Evolutionary conservation across 441 rosid genomes (phyloP), one percentile per base, ranked within the genome.

Genomic region (Metrosideros polymorpha): DNA sequence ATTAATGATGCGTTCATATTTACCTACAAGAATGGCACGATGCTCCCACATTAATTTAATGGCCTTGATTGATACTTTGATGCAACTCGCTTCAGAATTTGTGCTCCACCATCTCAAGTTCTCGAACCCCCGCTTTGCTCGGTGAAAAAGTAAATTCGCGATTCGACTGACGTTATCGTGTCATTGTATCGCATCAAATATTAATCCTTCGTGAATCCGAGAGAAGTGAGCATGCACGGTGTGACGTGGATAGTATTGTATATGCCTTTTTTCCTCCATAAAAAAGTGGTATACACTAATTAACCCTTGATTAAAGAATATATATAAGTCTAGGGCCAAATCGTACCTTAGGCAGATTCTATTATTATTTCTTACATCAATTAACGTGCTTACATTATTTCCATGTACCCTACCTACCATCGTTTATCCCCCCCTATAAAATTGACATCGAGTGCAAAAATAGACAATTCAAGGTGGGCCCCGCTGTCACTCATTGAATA

Each of bases 181-280:
- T 4, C 47, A 71, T 71, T 4, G 1, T 9, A 0, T 4, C 2
- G 22, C 13, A 15, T 10, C 8, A 3, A 9, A 19, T 9, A 61
- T 61, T 19, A 19, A 61, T 30, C 24, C 5, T 3, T 61, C 5
- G 75, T 9, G 5, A 30, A 9, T 9, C 8, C 42, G 42, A 30
- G 3, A 15, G 39, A 17, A 30, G 9, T 25, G 5, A 9, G 9
- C 14, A 24, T 25, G 14, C 43, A 5, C 27, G 2, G 12, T 32
- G 45, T 27, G 5, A 2, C 13, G 77, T 32, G 42, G 77, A 39
- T 14, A 6, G 19, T 35, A 32, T 14, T 10, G n/a, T 57, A n/a
- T n/a, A n/a, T 6, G 32, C 66, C 63, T n/a, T 57, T 57, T 5
- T 6, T n/a, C 3, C 39, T 39, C 5, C 4, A 3, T 6, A 29